Percentiles rank a stretch among this genome's conserved stretches.
These are phyloP conservation scores for Cornus controversa DNA, from an alignment of 148 eudicot genomes.

Conservation along the genomic window DNA sequence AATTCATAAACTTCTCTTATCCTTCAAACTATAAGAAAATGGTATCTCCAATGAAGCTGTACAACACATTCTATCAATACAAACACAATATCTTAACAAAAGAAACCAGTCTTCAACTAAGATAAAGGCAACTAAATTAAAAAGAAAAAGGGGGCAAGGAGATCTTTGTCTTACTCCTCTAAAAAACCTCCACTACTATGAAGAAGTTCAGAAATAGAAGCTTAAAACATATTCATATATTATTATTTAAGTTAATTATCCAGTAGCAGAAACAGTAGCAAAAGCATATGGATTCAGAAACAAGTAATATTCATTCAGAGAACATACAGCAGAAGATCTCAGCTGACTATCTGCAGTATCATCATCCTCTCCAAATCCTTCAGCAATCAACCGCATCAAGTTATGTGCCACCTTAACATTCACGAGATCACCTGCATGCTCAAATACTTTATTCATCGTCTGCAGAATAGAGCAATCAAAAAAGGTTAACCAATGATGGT, in stretches of 20 bases:
- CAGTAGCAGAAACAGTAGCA: neutral
- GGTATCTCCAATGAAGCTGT: neutral
- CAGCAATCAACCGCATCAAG: slow-evolving; percentile 95
- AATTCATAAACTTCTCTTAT: neutral
- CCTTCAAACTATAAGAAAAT: neutral
- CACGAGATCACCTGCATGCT: slow-evolving; percentile 98
- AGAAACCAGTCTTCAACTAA: neutral
- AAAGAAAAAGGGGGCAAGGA: neutral
- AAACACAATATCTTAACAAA: neutral
- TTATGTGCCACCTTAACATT: slow-evolving; percentile 93
- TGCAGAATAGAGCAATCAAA: slow-evolving; percentile 37
- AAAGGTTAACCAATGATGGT: neutral
- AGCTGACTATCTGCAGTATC: slow-evolving; percentile 84
- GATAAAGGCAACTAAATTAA: neutral
- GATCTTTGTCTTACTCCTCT: neutral
- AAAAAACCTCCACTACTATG: neutral
- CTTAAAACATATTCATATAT: neutral
- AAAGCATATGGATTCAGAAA: neutral
- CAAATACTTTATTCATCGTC: slow-evolving; percentile 96
- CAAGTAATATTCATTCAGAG: slow-evolving; percentile 5
- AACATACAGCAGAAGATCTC: slow-evolving; percentile 92
- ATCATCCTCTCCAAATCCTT: slow-evolving; percentile 97
- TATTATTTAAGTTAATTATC: neutral
- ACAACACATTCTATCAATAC: neutral
- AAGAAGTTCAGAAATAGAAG: neutral